These are phyloP conservation scores for Ogataea paradorogensis DNA, from an alignment of 805 yeast genomes.

Conservation along the genomic window DNA sequence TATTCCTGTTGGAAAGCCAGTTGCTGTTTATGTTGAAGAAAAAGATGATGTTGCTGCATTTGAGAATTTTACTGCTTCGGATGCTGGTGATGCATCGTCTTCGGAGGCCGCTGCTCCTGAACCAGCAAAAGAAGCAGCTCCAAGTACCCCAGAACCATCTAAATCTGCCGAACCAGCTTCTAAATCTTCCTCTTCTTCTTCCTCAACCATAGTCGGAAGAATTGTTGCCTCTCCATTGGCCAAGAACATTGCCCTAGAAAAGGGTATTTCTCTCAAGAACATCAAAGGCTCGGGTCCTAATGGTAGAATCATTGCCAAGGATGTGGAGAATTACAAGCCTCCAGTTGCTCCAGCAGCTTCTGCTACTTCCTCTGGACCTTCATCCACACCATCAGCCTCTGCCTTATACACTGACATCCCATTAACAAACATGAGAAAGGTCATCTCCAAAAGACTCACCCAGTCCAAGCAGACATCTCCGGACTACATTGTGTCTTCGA, in stretches of 20 bases:
- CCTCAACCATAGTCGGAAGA: constrained; percentile 50
- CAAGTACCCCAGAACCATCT: constrained; percentile 1
- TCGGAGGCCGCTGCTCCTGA: constrained; percentile 26
- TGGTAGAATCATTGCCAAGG: constrained; percentile 91
- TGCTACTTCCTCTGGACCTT: constrained; percentile 36
- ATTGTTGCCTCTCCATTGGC: constrained; percentile 95
- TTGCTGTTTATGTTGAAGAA: constrained; percentile 94
- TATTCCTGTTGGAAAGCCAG: constrained; percentile 90
- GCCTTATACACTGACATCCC: constrained; percentile 78
- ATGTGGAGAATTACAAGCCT: constrained; percentile 69
- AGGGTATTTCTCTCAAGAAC: constrained; percentile 82
- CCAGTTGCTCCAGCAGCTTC: constrained; percentile 46
- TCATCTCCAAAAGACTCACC: constrained; percentile 84
- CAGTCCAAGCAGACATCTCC: constrained; percentile 87
- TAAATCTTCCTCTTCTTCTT: constrained; percentile 24
- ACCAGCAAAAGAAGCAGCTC: constrained; percentile 8
- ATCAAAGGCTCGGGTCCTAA: constrained; percentile 91
- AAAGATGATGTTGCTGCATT: constrained; percentile 83
- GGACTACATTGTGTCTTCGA: constrained; percentile 86
- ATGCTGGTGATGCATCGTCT: constrained; percentile 55
- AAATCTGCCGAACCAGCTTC: constrained; percentile 5
- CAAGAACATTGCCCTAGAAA: constrained; percentile 86
- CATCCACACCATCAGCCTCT: constrained; percentile 42
- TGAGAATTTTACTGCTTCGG: constrained; percentile 77
- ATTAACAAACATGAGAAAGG: constrained; percentile 87